Conservation (phyloP, 2,329 filamentous ascomycete species). For the Claviceps arundinis region DNA sequence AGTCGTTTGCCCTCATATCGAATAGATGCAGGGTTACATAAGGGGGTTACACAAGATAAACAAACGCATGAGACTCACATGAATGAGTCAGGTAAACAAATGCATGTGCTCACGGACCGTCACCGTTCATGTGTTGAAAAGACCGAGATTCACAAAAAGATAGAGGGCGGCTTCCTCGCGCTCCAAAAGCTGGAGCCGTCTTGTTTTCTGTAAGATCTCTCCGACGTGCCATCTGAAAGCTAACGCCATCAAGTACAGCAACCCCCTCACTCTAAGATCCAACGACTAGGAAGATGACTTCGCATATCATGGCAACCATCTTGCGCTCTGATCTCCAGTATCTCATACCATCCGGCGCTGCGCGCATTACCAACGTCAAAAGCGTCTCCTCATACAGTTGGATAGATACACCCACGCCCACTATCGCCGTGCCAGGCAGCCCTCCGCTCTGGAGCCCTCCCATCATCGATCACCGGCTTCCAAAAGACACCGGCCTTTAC, state of each 20-base stretch:
- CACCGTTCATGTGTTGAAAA: too few species aligned
- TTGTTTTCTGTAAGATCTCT: background rate
- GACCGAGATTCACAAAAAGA: too few species aligned
- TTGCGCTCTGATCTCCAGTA: background rate
- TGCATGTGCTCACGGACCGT: too few species aligned
- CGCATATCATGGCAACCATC: background rate
- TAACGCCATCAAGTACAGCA: too few species aligned
- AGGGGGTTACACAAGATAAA: too few species aligned
- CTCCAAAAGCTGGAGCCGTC: background rate
- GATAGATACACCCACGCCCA: conserved; percentile 26
- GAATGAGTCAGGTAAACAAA: too few species aligned
- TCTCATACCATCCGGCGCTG: background rate
- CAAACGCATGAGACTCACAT: too few species aligned
- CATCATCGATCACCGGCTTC: conserved; percentile 10
- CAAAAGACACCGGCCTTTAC: conserved; percentile 24
- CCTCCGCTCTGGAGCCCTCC: conserved; percentile 22
- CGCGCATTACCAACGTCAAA: conserved; percentile 23
- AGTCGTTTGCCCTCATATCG: too few species aligned
- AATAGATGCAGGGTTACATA: too few species aligned
- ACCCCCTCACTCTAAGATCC: background rate
- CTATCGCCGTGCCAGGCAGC: conserved; percentile 32
- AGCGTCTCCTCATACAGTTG: conserved; percentile 37
- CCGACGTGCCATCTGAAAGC: background rate
- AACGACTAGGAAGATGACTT: background rate
- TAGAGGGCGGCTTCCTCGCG: too few species aligned